Evolutionary conservation across 2,329 filamentous ascomycete genomes (phyloP), one percentile per base, ranked within the genome.

Genomic region (Trichoderma citrinoviride): DNA sequence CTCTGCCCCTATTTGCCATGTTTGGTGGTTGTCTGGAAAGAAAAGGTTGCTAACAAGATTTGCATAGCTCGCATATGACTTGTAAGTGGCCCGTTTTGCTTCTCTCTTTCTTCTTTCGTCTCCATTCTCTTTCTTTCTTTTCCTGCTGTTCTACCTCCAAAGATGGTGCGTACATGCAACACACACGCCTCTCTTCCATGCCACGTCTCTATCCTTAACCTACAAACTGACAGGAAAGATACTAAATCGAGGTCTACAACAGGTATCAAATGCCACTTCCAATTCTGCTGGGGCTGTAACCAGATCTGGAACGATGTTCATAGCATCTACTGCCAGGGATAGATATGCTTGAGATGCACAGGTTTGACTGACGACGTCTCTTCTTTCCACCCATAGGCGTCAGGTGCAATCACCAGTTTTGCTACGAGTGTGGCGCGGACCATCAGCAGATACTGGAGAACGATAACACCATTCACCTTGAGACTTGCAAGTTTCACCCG

Each of bases 21-120:
- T 44, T 17, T 50, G 19, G 12, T n/a, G 8, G 46, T 14, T 5
- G 7, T 19, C 7, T 21, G 19, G 1, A 15, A 23, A 21, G 19
- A 21, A 43, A 25, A 43, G 25, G 40, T 33, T 44, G 40, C 71
- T 77, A 68, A 76, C 68, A 37, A 2, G 0, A 3, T 8, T 27
- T 8, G 29, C 62, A 29, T 49, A 80, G 78, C 66, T 72, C 76
- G 14, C 77, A 79, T 52, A 80, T 80, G 75, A 77, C 72, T 58
- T 80, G 78, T 80, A 77, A 75, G 77, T 72, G 64, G 3, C 6
- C 2, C 46, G 17, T n/a, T 41, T 33, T 53, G 14, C n/a, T 61
- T 37, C 21, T 44, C 37, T 7, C n/a, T 2, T 8, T 6, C 6
- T 27, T 12, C 33, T 10, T 19, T 3, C 10, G 37, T 43, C 52